Evolutionary conservation across 768 basidiomycete genomes (phyloP).

Genomic region (Boletus sensibilis): DNA sequence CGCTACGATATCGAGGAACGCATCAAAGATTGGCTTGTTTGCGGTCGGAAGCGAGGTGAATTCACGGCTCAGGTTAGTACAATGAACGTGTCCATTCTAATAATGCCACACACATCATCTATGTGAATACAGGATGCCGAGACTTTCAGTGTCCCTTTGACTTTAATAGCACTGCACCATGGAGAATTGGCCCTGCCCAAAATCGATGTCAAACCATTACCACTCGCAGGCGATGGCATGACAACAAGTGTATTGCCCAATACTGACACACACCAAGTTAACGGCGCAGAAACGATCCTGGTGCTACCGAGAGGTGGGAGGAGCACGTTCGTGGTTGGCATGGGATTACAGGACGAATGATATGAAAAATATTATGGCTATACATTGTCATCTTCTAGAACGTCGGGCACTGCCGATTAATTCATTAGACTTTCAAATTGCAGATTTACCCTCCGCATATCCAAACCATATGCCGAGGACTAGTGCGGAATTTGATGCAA

Average conservation of each 20-base stretch:
- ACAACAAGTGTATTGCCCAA: slow-evolving; percentile 58
- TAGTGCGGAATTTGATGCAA: slow-evolving; percentile 50
- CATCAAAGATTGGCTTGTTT: slow-evolving; percentile 84
- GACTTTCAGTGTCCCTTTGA: slow-evolving; percentile 60
- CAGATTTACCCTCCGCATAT: slow-evolving; percentile 38
- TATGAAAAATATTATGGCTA: neutral
- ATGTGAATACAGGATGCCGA: slow-evolving; percentile 51
- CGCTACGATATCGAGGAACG: slow-evolving; percentile 82
- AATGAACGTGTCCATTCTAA: neutral
- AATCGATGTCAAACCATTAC: slow-evolving; percentile 61
- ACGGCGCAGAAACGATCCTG: slow-evolving; percentile 78
- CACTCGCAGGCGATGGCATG: slow-evolving; percentile 53
- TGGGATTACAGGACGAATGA: slow-evolving; percentile 46
- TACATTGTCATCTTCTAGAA: neutral
- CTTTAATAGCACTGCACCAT: slow-evolving; percentile 84
- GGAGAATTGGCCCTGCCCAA: slow-evolving; percentile 78
- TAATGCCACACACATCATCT: neutral
- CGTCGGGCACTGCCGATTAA: neutral
- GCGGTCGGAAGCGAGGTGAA: slow-evolving; percentile 84
- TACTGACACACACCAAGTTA: slow-evolving; percentile 78
- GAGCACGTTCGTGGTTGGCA: slow-evolving; percentile 76
- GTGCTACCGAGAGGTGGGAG: slow-evolving; percentile 82
- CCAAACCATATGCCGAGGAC: slow-evolving; percentile 57
- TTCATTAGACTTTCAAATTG: neutral
- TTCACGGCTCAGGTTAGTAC: slow-evolving; percentile 66